Evolutionary conservation across 345 rosid genomes (phyloP).

Genomic region (Sapria himalayana): DNA sequence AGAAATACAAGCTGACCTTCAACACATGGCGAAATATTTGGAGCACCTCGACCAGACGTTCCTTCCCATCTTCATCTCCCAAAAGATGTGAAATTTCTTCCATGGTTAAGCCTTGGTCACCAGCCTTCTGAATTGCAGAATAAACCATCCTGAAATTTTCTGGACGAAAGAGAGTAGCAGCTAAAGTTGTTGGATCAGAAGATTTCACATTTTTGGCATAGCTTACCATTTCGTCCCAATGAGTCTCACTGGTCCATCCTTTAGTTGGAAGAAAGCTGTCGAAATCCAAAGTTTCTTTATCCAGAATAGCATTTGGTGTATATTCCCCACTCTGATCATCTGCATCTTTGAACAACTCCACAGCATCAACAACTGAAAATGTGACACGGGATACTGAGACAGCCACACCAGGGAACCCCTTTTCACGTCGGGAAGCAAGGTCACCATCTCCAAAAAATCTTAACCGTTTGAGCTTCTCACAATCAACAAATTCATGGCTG

Average conservation of each 20-base stretch:
- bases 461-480: constrained; percentile 35
- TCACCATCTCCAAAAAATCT: constrained; percentile 51
- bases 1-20: constrained; percentile 62
- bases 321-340: constrained; percentile 14
- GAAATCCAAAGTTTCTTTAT: constrained; percentile 19
- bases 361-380: constrained; percentile 18
- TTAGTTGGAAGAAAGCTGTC: constrained; percentile 17
- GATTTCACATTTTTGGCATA: constrained; percentile 26
- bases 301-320: constrained; percentile 11
- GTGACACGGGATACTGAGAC: constrained; percentile 29
- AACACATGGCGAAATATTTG: constrained; percentile 59
- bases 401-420: constrained; percentile 82
- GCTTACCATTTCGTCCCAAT: constrained; percentile 65
- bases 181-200: constrained; percentile 14
- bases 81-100: constrained; percentile 31
- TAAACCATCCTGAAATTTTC: constrained; percentile 31
- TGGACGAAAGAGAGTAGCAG: constrained; percentile 18
- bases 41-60: constrained; percentile 42
- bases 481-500: constrained; percentile 24
- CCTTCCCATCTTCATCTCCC: constrained; percentile 28
- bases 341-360: constrained; percentile 32
- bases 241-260: constrained; percentile 19
- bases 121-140: constrained; percentile 57
- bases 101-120: constrained; percentile 77
- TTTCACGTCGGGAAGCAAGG: constrained; percentile 59